Conservation (phyloP, 169 alveolate genomes). For the Plasmodium relictum region DNA sequence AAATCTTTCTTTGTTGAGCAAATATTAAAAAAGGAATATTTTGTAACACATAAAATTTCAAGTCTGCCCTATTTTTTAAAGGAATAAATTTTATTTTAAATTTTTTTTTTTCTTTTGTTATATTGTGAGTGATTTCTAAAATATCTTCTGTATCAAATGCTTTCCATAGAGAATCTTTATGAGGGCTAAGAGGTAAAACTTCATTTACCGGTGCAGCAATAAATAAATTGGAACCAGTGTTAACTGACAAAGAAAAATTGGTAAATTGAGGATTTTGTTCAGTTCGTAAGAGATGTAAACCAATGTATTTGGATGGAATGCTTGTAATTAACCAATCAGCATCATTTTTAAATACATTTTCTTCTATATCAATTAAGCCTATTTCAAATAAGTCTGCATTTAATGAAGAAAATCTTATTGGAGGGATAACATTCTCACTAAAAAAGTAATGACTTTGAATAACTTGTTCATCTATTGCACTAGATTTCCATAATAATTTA, state of each 20-base stretch:
- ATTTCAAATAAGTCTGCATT: slow-evolving; percentile 81
- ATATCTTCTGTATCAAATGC: slow-evolving; percentile 61
- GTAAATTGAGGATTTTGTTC: slow-evolving; percentile 53
- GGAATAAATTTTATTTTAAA: slow-evolving; percentile 40
- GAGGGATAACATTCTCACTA: slow-evolving; percentile 67
- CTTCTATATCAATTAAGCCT: slow-evolving; percentile 77
- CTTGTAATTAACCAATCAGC: slow-evolving; percentile 76
- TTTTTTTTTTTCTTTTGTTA: slow-evolving; percentile 2
- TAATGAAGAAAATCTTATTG: slow-evolving; percentile 74
- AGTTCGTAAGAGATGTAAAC: slow-evolving; percentile 80
- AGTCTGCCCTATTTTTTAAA: slow-evolving; percentile 13
- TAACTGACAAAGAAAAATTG: slow-evolving; percentile 77
- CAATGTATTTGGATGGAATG: slow-evolving; percentile 80
- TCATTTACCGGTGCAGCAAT: slow-evolving; percentile 79
- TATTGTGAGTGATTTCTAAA: slow-evolving; percentile 19
- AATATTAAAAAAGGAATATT: slow-evolving; percentile 47
- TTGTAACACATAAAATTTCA: slow-evolving; percentile 21
- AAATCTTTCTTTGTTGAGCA: slow-evolving; percentile 30
- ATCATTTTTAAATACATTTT: slow-evolving; percentile 77
- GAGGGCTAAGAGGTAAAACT: slow-evolving; percentile 73
- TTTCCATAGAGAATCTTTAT: slow-evolving; percentile 78
- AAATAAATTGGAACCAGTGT: slow-evolving; percentile 79
- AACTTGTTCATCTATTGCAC: slow-evolving; percentile 77
- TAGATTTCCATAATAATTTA: slow-evolving; percentile 82
- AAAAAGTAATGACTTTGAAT: slow-evolving; percentile 81